These are phyloP conservation scores for Articulospora tetracladia DNA, from an alignment of 495 filamentous ascomycete genomes.

Conservation along the genomic window DNA sequence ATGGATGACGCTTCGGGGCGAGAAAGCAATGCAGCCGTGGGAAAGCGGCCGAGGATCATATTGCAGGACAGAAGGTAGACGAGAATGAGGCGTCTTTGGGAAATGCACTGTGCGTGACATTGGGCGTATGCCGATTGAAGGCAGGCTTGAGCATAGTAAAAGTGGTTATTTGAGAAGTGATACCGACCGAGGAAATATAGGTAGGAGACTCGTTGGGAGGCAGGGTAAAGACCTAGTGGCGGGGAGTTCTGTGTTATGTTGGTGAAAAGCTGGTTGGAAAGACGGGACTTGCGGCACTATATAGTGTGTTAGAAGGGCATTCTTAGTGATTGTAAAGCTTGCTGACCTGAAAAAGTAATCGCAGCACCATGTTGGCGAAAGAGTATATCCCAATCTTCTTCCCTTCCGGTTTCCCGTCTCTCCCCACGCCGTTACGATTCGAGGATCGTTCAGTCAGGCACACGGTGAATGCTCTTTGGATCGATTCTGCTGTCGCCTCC, in stretches of 20 bases:
- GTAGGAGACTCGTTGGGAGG: conserved; percentile 86
- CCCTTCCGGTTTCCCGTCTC: conserved; percentile 62
- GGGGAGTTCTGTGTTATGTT: conserved; percentile 83
- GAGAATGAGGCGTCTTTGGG: conserved; percentile 75
- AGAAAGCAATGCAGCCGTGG: conserved; percentile 57
- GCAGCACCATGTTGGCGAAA: conserved; percentile 87
- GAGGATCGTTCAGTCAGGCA: conserved; percentile 80
- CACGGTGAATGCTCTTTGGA: conserved; percentile 86
- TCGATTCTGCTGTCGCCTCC: conserved; percentile 78
- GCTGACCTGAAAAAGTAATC: conserved; percentile 76
- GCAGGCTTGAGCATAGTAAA: conserved; percentile 66
- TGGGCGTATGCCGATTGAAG: conserved; percentile 78
- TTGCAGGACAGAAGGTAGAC: conserved; percentile 81
- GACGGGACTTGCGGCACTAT: conserved; percentile 56
- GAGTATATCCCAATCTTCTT: conserved; percentile 85
- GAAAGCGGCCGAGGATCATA: conserved; percentile 82
- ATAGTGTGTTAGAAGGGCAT: conserved; percentile 9
- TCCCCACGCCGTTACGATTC: conserved; percentile 39
- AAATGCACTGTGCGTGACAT: conserved; percentile 60
- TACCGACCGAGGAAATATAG: conserved; percentile 94
- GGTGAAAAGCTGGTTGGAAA: conserved; percentile 82
- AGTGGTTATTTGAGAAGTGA: conserved; percentile 77
- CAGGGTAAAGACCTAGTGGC: conserved; percentile 72
- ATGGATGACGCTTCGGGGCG: conserved; percentile 71
- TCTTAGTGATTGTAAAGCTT: neutral